A percentile compares a stretch with the other conserved stretches of the same genome.
Conservation (phyloP, 2,329 filamentous ascomycete species). For the Sphaerulina populicola region DNA sequence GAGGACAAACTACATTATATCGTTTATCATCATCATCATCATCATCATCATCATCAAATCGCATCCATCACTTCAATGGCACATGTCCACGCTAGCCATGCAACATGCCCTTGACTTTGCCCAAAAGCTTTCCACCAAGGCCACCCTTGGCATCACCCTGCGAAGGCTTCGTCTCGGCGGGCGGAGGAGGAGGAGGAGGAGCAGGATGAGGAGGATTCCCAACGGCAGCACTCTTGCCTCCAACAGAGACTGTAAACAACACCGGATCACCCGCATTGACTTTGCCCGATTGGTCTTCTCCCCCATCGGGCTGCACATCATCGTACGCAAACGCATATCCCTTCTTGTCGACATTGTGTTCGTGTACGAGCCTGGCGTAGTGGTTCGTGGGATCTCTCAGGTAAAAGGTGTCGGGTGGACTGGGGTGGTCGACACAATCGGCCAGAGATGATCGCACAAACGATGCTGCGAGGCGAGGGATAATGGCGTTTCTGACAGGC, state of each 20-base stretch:
- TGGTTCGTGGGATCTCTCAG: constrained; percentile 41
- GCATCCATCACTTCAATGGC: too few species aligned
- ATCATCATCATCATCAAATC: too few species aligned
- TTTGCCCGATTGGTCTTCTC: constrained; percentile 49
- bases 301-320: constrained; percentile 54
- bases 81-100: neutral
- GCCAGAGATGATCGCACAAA: constrained; percentile 68
- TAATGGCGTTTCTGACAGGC: constrained; percentile 50
- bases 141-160: neutral
- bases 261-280: constrained; percentile 42
- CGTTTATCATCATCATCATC: too few species aligned
- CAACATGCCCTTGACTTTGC: constrained; percentile 3
- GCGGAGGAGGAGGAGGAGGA: constrained; percentile 15
- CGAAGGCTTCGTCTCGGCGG: constrained; percentile 5
- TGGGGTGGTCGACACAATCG: constrained; percentile 35
- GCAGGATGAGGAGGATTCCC: constrained; percentile 13
- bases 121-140: constrained; percentile 1
- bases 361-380: constrained; percentile 54
- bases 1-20: too few species aligned
- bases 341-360: constrained; percentile 50
- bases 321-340: constrained; percentile 56
- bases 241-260: constrained; percentile 33
- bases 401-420: constrained; percentile 32
- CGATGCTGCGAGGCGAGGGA: constrained; percentile 66
- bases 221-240: constrained; percentile 15